Evolutionary conservation across 1,284 basidiomycete species (phyloP).

Genomic region (Hemileia vastatrix): DNA sequence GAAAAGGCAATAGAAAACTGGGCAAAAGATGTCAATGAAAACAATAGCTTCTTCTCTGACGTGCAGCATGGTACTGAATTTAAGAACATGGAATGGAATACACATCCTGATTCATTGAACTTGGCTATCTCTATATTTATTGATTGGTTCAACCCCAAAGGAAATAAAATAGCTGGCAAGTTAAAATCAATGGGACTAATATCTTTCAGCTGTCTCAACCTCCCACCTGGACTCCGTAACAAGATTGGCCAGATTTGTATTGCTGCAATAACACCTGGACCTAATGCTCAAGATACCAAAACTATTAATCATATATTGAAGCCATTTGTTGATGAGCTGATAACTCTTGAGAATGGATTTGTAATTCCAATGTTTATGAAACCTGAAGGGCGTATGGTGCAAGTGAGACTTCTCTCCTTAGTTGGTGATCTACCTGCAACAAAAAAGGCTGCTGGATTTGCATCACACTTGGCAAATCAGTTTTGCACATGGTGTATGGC

Average conservation of each 20-base stretch:
- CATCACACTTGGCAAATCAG: no score
- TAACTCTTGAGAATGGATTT: conserved; percentile 11
- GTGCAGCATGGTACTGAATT: background rate
- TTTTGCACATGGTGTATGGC: no score
- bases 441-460: no score
- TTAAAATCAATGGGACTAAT: conserved; percentile 23
- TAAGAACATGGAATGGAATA: background rate
- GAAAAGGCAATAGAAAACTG: conserved; percentile 7
- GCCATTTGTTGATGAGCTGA: conserved; percentile 13
- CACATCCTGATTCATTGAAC: background rate
- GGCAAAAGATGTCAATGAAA: background rate
- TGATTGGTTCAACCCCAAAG: conserved; percentile 24
- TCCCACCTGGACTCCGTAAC: conserved; percentile 20
- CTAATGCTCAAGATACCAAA: conserved; percentile 8
- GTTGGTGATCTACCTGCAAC: no score
- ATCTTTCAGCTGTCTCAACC: conserved; percentile 22
- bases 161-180: no score
- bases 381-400: conserved; percentile 5
- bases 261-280: conserved; percentile 22
- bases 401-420: no score
- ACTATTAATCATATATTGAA: conserved; percentile 23
- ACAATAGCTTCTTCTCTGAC: conserved; percentile 5
- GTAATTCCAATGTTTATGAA: conserved; percentile 1
- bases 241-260: conserved; percentile 19
- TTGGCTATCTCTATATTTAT: conserved; percentile 18